Evolutionary conservation across 495 filamentous ascomycete species (phyloP).

Genomic region (Penicillium desertorum): DNA sequence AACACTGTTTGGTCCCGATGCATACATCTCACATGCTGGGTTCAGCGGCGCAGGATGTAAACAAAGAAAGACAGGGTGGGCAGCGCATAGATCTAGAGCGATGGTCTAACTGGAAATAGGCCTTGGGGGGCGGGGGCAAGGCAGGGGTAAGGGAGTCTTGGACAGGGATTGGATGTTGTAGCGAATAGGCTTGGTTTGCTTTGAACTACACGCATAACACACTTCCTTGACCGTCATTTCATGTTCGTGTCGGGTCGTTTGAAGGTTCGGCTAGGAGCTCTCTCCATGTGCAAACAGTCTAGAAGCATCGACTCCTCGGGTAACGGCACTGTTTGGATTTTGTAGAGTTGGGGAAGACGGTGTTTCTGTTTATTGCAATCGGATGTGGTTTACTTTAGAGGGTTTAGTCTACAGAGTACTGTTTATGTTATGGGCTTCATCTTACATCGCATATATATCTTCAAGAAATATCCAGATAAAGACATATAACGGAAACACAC

Average conservation of each 20-base stretch:
- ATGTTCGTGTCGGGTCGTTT: neutral
- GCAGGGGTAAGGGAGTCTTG: too few relatives aligned
- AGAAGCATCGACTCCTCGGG: neutral
- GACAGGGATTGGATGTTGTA: neutral
- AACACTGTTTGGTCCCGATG: slow-evolving; percentile 3
- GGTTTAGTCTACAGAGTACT: neutral
- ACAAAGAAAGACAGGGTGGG: slow-evolving; percentile 8
- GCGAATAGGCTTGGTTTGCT: neutral
- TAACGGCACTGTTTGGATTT: neutral
- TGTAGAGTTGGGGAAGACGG: neutral
- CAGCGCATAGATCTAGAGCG: neutral
- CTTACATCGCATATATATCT: neutral
- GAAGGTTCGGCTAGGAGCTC: neutral
- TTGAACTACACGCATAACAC: neutral
- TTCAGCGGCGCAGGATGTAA: slow-evolving; percentile 2
- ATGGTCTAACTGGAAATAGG: neutral
- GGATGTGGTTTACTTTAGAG: neutral
- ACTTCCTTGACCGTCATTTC: slow-evolving; percentile 5
- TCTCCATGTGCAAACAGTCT: neutral
- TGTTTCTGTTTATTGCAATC: neutral
- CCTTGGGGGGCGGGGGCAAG: neutral
- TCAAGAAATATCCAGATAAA: neutral
- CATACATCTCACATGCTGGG: neutral
- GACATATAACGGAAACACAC: neutral
- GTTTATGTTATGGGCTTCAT: neutral